phyloP scores from a whole-genome alignment of 2,329 filamentous ascomycete species.

The Aspergillus proliferans region DNA sequence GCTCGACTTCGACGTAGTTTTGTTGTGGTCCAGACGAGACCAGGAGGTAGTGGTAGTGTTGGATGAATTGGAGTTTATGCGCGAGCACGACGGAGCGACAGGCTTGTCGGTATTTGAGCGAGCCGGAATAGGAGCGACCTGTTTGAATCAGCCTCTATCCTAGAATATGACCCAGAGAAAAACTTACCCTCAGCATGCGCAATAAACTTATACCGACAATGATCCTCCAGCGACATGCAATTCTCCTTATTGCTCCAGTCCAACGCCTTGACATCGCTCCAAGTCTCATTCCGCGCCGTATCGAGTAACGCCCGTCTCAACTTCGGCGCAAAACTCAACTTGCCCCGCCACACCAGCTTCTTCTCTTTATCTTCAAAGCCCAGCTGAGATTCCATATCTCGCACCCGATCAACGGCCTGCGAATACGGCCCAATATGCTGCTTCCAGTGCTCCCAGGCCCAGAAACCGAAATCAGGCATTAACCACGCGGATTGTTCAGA shows the following conservation, averaged over 20 bases:
- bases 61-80: constrained; percentile 38
- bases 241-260: constrained; percentile 3
- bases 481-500: constrained; percentile 38
- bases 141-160: background rate
- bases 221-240: constrained; percentile 4
- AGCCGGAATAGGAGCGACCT: constrained; percentile 34
- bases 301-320: constrained; percentile 29
- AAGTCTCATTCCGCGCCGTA: constrained; percentile 28
- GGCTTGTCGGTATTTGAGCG: constrained; percentile 27
- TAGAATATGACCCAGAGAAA: background rate
- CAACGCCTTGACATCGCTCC: constrained; percentile 34
- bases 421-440: constrained; percentile 18
- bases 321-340: constrained; percentile 27
- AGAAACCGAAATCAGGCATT: constrained; percentile 46
- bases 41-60: constrained; percentile 39
- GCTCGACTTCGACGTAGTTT: constrained; percentile 39
- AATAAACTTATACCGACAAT: constrained; percentile 5
- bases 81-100: constrained; percentile 39
- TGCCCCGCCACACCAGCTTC: constrained; percentile 41
- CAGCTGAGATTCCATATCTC: constrained; percentile 4
- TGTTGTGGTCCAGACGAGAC: constrained; percentile 33
- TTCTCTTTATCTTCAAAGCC: constrained; percentile 25
- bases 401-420: constrained; percentile 15
- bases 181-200: constrained; percentile 42
- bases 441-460: constrained; percentile 33